phyloP scores from a whole-genome alignment of 768 basidiomycete species.

The Mycena floridula region DNA sequence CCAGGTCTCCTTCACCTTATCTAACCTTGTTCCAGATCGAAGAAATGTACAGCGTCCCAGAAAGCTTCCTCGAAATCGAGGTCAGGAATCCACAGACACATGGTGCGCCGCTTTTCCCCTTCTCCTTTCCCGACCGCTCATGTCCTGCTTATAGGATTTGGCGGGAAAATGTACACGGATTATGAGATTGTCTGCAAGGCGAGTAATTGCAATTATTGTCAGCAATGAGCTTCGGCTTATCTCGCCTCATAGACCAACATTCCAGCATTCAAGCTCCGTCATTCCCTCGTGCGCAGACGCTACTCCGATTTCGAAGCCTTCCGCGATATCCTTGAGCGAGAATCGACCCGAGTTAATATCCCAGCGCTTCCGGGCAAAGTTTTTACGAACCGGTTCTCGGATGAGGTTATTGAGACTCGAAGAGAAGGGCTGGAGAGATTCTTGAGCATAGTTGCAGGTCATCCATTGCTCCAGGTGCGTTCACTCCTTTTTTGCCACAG shows the following conservation, averaged over 20 bases:
- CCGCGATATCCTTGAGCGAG: constrained; percentile 95
- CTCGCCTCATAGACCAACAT: constrained; percentile 99
- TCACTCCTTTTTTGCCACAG: background rate
- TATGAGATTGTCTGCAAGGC: constrained; percentile 99
- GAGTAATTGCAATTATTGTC: constrained; percentile 13
- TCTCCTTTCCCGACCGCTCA: constrained; percentile 1
- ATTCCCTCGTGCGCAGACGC: constrained; percentile 80
- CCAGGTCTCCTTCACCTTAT: background rate
- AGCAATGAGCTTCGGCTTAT: constrained; percentile 1
- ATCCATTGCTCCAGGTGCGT: constrained; percentile 88
- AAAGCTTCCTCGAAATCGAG: constrained; percentile 96
- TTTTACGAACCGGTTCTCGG: constrained; percentile 96
- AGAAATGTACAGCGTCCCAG: constrained; percentile 97
- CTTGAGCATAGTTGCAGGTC: constrained; percentile 93
- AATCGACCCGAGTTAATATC: constrained; percentile 96
- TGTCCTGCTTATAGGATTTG: constrained; percentile 61
- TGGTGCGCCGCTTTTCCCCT: constrained; percentile 40
- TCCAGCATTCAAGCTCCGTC: constrained; percentile 96
- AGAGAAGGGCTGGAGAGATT: constrained; percentile 94
- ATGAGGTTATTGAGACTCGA: constrained; percentile 91
- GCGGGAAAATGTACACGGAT: constrained; percentile 99
- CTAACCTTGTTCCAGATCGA: constrained; percentile 57
- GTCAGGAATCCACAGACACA: constrained; percentile 96
- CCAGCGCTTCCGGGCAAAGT: constrained; percentile 96
- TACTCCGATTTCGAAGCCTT: constrained; percentile 97